These are phyloP conservation scores for Blastomyces percursus DNA, from an alignment of 2,329 filamentous ascomycete genomes.

Conservation along the genomic window DNA sequence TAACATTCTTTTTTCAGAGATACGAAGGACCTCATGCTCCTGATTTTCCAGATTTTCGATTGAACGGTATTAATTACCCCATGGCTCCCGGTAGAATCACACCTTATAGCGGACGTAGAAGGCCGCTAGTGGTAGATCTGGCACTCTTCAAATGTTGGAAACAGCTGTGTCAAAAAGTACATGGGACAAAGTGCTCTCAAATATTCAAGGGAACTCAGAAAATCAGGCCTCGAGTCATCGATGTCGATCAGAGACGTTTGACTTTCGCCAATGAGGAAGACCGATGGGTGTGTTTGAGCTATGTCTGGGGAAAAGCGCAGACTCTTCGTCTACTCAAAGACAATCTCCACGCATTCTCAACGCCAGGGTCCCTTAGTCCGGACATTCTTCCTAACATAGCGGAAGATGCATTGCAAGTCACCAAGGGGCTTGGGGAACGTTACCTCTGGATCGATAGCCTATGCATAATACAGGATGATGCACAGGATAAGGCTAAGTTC, in stretches of 20 bases:
- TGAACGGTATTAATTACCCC: background rate
- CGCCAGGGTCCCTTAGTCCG: conserved; percentile 7
- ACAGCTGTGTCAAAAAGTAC: conserved; percentile 3
- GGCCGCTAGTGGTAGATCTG: background rate
- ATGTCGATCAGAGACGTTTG: conserved; percentile 8
- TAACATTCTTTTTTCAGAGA: background rate
- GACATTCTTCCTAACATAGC: background rate
- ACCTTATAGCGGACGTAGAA: conserved; percentile 1
- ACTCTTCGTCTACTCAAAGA: conserved; percentile 3
- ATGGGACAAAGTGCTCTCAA: conserved; percentile 1
- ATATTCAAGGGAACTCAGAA: background rate
- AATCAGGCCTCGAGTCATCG: conserved; percentile 8
- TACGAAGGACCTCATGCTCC: background rate
- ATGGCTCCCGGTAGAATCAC: too few species aligned
- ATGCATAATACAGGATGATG: conserved; percentile 1
- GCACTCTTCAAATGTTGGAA: conserved; percentile 8
- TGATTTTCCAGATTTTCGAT: background rate
- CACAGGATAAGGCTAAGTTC: conserved; percentile 5
- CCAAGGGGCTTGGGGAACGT: background rate
- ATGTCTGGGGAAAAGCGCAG: conserved; percentile 10
- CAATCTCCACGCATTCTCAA: conserved; percentile 6
- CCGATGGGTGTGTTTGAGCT: conserved; percentile 10
- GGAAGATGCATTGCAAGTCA: background rate
- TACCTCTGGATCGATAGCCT: background rate
- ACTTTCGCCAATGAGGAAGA: conserved; percentile 2